These are phyloP conservation scores for Xylariales sp. DNA, from an alignment of 2,329 filamentous ascomycete genomes.

Conservation along the genomic window DNA sequence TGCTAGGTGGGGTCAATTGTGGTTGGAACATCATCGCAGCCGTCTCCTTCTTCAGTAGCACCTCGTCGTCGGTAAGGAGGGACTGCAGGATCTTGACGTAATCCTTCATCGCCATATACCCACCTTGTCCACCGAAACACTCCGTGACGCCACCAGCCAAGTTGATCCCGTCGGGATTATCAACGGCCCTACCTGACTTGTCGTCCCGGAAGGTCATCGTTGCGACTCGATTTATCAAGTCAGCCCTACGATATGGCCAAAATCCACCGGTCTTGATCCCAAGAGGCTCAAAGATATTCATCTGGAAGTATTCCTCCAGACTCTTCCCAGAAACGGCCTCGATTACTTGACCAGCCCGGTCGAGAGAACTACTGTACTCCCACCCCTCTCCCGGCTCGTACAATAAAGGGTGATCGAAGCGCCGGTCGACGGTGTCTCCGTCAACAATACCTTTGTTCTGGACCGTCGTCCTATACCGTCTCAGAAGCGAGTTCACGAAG, in stretches of 20 bases:
- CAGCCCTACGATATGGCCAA: conserved; percentile 14
- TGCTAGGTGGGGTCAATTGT: conserved; percentile 31
- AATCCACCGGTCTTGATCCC: conserved; percentile 15
- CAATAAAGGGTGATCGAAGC: conserved; percentile 31
- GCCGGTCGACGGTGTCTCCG: conserved; percentile 14
- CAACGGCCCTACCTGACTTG: conserved; percentile 7
- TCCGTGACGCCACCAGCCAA: conserved; percentile 15
- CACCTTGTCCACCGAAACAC: conserved; percentile 30
- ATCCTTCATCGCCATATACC: conserved; percentile 29
- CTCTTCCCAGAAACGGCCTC: conserved; percentile 21
- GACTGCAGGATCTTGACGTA: conserved; percentile 41
- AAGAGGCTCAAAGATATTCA: conserved; percentile 16
- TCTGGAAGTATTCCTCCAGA: conserved; percentile 17
- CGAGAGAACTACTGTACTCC: conserved; percentile 35
- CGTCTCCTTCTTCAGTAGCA: conserved; percentile 35
- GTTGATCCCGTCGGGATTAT: conserved; percentile 11
- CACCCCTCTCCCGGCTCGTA: conserved; percentile 40
- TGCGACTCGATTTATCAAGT: conserved; percentile 12
- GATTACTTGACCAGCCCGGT: conserved; percentile 33
- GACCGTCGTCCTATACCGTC: neutral
- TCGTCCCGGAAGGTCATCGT: conserved; percentile 14
- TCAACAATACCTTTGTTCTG: conserved; percentile 9
- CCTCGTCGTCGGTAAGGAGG: conserved; percentile 43
- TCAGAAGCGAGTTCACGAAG: conserved; percentile 21
- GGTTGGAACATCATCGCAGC: conserved; percentile 41